Evolutionary conservation across 306 rosid species (phyloP), one percentile per base, ranked within the genome.

Genomic region (Acmispon strigosus): DNA sequence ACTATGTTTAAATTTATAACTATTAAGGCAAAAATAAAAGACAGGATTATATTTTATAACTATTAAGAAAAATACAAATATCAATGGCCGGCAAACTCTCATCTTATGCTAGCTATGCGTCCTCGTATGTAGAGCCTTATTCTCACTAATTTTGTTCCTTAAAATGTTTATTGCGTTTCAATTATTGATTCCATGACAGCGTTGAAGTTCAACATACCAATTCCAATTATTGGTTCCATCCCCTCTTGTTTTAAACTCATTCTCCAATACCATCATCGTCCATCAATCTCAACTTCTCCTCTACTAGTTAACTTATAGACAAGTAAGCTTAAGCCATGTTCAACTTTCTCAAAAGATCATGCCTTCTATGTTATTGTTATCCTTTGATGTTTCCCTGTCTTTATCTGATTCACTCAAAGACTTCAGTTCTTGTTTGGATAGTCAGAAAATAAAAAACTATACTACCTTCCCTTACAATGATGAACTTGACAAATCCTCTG

Each of bases 371-470:
- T 32, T 32, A 32, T 32, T 32, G 37, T 75, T 64, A 34, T 74
- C 41, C 52, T 61, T 61, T 50, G 13, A 29, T 20, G 76, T 72
- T 47, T 70, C 80, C 66, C 29, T 32, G 49, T 62, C 49, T 49
- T 69, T 52, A 22, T 76, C 82, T 56, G 73, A 70, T 75, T 62
- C 72, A 43, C 66, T 64, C 7, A 12, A 62, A 12, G 24, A 65
- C 79, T 52, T 86, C 19, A 59, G 56, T 70, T 78, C 82, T 42
- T 90, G 96, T 75, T 81, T 90, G 75, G 76, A 69, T 61, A 51
- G 34, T 14, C 79, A 84, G 74, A 70, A 66, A 41, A 81, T 90
- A 34, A 76, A 75, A 49, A 90, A 90, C 86, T 90, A 84, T 54
- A 82, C 91, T 66, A 76, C 64, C 0, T 62, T 82, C 73, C 85